A percentile compares a stretch with the other conserved stretches of the same genome.
Conservation (phyloP, 768 basidiomycete species). For the Strobilomyces echinocephalus region DNA sequence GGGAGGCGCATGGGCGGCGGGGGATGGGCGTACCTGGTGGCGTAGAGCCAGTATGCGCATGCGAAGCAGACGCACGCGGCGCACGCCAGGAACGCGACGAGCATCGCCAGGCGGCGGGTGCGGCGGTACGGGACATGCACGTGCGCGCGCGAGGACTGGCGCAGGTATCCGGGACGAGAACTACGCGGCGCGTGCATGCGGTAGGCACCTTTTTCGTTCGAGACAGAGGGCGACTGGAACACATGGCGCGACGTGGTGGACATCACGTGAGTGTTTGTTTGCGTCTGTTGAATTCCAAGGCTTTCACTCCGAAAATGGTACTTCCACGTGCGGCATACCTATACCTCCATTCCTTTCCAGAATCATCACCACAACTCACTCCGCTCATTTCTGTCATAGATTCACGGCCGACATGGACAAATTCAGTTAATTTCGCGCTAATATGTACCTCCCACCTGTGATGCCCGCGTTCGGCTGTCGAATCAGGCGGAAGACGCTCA, state of each 20-base stretch:
- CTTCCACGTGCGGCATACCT: no score
- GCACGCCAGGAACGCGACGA: conserved; percentile 44
- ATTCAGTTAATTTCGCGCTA: no score
- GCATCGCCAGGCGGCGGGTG: conserved; percentile 36
- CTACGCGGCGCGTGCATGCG: conserved; percentile 49
- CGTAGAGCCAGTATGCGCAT: conserved; percentile 59
- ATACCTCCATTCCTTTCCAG: no score
- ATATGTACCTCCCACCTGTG: no score
- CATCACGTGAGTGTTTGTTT: conserved; percentile 15
- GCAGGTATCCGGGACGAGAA: conserved; percentile 19
- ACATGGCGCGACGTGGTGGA: conserved; percentile 15
- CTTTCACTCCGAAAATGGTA: no score
- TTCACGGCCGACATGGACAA: no score
- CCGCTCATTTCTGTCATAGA: no score
- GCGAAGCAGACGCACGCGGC: conserved; percentile 52
- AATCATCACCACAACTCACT: no score
- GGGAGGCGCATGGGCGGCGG: conserved; percentile 15
- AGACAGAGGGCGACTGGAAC: conserved; percentile 56
- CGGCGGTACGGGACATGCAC: conserved; percentile 18
- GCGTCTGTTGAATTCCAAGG: conserved; percentile 11
- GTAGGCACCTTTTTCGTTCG: conserved; percentile 62
- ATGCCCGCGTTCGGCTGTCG: no score
- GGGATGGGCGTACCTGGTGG: conserved; percentile 50
- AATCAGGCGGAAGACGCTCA: no score
- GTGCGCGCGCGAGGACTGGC: conserved; percentile 6